Evolutionary conservation across 768 basidiomycete genomes (phyloP), one percentile per base, ranked within the genome.

Genomic region (Agrocybe pediades): DNA sequence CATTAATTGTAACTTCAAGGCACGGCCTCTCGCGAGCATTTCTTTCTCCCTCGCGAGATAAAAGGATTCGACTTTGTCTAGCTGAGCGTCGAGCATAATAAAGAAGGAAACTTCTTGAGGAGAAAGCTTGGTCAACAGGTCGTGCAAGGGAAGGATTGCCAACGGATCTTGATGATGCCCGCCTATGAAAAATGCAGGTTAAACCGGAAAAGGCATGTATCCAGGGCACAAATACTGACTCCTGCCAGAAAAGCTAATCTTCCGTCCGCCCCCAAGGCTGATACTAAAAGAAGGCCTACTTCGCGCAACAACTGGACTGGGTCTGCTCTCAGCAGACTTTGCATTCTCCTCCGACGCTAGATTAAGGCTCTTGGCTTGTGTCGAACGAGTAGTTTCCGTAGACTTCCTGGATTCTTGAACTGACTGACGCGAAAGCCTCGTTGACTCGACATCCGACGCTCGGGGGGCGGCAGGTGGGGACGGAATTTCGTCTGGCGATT

Each of bases 11-110:
- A 76, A 76, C 53, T 81, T 78, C 5, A 98, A 70, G 23, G 71
- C 43, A 24, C 71, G 63, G 15, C 76, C 74, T 21, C 76, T 78
- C 2, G 65, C 67, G 4, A 70, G 70, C 83, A 82, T 86, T 70
- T 80, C 85, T 42, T 76, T 77, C 71, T 85, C 94, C 24, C 86
- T 79, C 21, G 82, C 83, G 5, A 80, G 62, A 66, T 92, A 98
- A 68, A 99, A 99, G 0, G 74, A 71, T 54, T 91, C 90, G 11
- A 98, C 84, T 68, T 96, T 97, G 19, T 87, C 84, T 2, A 98
- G 74, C 65, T 99, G 87, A 0, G 65, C 65, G 59, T 97, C 90
- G 6, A 98, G 76, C 20, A 84, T 75, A 2, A 82, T 77, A 55
- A 98, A 91, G 73, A 97, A 98, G 6, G 75, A 75, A 25, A 71